These are phyloP conservation scores for Penicillium waksmanii DNA, from an alignment of 495 filamentous ascomycete species.

Conservation along the genomic window DNA sequence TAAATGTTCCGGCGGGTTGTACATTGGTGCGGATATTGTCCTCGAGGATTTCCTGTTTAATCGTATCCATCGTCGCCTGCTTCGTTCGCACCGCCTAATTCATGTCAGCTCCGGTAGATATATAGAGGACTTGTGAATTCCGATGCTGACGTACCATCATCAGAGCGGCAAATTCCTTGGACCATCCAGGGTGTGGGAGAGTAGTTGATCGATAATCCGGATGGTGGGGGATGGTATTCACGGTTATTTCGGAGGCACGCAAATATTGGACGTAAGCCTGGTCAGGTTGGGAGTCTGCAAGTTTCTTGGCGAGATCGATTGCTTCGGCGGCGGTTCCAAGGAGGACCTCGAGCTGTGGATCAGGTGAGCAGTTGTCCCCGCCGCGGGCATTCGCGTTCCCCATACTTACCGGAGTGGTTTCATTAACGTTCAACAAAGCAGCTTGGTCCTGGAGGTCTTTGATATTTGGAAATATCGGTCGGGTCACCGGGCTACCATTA, in stretches of 20 bases:
- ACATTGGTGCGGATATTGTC: conserved; percentile 43
- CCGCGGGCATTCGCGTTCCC: neutral
- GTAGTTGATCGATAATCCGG: conserved; percentile 58
- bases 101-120: neutral
- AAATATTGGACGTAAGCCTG: conserved; percentile 77
- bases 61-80: conserved; percentile 49
- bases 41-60: conserved; percentile 50
- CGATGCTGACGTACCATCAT: conserved; percentile 37
- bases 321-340: conserved; percentile 41
- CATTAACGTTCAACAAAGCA: conserved; percentile 44
- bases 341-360: conserved; percentile 38
- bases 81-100: conserved; percentile 48
- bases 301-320: conserved; percentile 37
- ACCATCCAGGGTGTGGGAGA: conserved; percentile 40
- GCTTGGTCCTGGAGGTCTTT: conserved; percentile 67
- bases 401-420: conserved; percentile 46
- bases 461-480: conserved; percentile 65
- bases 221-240: conserved; percentile 73
- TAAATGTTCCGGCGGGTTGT: conserved; percentile 29
- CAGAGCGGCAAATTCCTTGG: conserved; percentile 46
- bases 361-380: conserved; percentile 23
- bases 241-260: conserved; percentile 73
- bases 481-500: conserved; percentile 9
- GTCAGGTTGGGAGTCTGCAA: conserved; percentile 58
- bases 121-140: conserved; percentile 7